These are phyloP conservation scores for Candida frijolesensis DNA, from an alignment of 1,139 yeast genomes.

Conservation along the genomic window DNA sequence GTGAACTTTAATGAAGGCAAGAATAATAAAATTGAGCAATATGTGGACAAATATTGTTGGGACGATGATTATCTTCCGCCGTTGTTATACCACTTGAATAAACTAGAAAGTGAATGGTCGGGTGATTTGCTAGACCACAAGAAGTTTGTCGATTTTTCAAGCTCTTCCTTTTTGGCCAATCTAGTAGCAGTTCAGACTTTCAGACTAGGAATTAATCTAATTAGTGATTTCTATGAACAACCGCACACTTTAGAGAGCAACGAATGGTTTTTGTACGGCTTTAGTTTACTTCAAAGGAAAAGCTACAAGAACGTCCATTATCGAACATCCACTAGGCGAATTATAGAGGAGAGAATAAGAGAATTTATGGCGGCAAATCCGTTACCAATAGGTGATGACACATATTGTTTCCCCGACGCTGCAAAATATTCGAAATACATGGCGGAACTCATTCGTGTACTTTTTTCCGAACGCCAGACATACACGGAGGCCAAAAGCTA, in stretches of 20 bases:
- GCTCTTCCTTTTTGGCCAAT: conserved; percentile 12
- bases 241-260: conserved; percentile 6
- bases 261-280: conserved; percentile 29
- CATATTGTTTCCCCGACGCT: conserved; percentile 1
- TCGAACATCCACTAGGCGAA: not conserved
- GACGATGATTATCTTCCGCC: conserved; percentile 8
- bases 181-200: conserved; percentile 18
- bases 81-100: not conserved
- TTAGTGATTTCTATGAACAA: conserved; percentile 3
- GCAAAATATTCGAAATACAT: conserved; percentile 2
- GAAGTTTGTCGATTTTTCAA: conserved; percentile 6
- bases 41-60: conserved; percentile 2
- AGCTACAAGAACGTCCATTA: conserved; percentile 8
- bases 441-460: not conserved
- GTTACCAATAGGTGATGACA: not conserved
- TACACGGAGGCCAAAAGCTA: conserved; percentile 8
- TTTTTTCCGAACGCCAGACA: conserved; percentile 4
- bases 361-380: conserved; percentile 1
- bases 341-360: not conserved
- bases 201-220: conserved; percentile 17
- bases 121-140: not conserved
- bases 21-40: not conserved
- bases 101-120: not conserved
- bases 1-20: not conserved
- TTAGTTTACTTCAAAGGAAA: conserved; percentile 11